A percentile compares a stretch with the other conserved stretches of the same genome.
Conservation (phyloP, 768 basidiomycete species). For the Pleurotus pulmonarius region DNA sequence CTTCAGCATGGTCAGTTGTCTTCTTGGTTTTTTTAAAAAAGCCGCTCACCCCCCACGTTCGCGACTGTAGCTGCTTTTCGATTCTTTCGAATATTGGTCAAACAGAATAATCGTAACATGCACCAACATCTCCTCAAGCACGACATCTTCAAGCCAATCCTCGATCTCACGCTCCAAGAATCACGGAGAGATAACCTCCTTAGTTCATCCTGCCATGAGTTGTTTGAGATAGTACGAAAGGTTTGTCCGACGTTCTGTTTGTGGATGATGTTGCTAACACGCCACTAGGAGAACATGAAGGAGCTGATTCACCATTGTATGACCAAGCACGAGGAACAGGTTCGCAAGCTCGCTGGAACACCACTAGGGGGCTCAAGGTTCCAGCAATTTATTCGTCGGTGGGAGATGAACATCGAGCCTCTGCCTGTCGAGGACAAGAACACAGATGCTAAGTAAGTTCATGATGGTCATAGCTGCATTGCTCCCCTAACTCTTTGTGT, state of each 20-base stretch:
- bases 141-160: slow-evolving; percentile 77
- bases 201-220: slow-evolving; percentile 93
- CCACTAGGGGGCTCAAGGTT: slow-evolving; percentile 66
- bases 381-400: slow-evolving; percentile 67
- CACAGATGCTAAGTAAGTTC: slow-evolving; percentile 42
- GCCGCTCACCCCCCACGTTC: slow-evolving; percentile 11
- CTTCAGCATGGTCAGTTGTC: slow-evolving; percentile 75
- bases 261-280: neutral
- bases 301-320: slow-evolving; percentile 82
- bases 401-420: slow-evolving; percentile 92
- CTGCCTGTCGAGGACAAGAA: slow-evolving; percentile 51
- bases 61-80: slow-evolving; percentile 74
- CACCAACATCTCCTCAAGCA: slow-evolving; percentile 76
- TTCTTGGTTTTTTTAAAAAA: neutral
- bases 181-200: slow-evolving; percentile 87
- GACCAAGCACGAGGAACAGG: slow-evolving; percentile 62
- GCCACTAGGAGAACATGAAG: slow-evolving; percentile 77
- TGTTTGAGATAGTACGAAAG: slow-evolving; percentile 87
- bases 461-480: neutral
- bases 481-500: slow-evolving; percentile 6
- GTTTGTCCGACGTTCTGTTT: slow-evolving; percentile 38
- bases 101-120: slow-evolving; percentile 75
- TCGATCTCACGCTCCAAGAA: slow-evolving; percentile 82
- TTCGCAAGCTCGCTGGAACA: slow-evolving; percentile 61
- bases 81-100: slow-evolving; percentile 83